Evolutionary conservation across 768 basidiomycete species (phyloP), one percentile per base, ranked within the genome.

Genomic region (Amanita polypyramis): DNA sequence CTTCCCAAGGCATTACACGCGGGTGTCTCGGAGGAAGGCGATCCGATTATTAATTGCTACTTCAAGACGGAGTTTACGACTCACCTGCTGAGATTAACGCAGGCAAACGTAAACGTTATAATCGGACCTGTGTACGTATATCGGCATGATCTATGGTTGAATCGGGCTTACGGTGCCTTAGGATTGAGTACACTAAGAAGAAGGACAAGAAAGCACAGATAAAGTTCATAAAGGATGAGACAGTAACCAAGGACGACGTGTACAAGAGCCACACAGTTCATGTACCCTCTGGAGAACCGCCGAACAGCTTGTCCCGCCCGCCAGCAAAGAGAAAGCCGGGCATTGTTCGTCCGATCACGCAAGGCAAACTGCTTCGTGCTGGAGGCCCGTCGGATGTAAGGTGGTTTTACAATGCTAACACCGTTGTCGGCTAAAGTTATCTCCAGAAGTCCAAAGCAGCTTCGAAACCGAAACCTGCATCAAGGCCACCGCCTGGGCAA

Each of bases 61-160:
- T 94, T 98, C 78, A 99, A 99, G 76, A 98, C 96, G 0, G 96
- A 99, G 60, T 72, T 99, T 45, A 73, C 81, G 12, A 77, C 90
- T 14, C 82, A 85, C 56, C 75, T 99, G 29, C 68, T 94, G 49
- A 83, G 82, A 45, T 65, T 90, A 42, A 93, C 91, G 0, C 82
- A 82, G 56, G 86, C 80, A 1, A 79, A 77, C 51, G 77, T 91
- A 46, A 80, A 69, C 53, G 67, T 98, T 32, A 61, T 77, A 42
- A 78, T 97, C 53, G 77, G 76, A 0, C 85, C 93, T 14, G 75
- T 74, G 93, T 95, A 60, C 56, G 90, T 67, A 34, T 33, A 7
- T 38, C 27, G 10, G 17, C 14, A 14, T 17, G 4, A 21, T 36
- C 23, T 51, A n/a, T 43, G 5, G 33, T 37, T 29, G n/a, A 15